Evolutionary conservation across 2,329 filamentous ascomycete genomes (phyloP), one percentile per base, ranked within the genome.

Genomic region (Epichloe amarillans): DNA sequence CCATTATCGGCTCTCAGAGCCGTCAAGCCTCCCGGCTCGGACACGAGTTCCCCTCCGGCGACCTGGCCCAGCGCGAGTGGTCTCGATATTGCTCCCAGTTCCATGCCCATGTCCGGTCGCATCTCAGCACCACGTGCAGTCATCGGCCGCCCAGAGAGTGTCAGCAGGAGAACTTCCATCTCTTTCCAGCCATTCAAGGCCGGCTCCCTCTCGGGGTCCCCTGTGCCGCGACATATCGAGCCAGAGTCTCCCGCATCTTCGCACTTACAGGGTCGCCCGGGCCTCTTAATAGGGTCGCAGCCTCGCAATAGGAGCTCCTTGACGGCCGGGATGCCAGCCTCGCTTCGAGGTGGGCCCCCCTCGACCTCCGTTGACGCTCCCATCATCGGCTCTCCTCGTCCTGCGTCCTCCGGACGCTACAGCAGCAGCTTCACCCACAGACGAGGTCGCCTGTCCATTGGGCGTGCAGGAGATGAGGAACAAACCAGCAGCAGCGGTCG

Each of bases 171-270:
- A 49, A 83, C 86, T 6, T 96, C 88, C 0, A 80, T 95, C 21
- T 94, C 88, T 0, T 95, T 96, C 60, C 88, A 94, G 59, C 90
- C 91, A 0, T 98, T 98, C 72, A 98, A 98, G 67, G 88, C 90
- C 14, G 91, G 91, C 11, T 94, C 91, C 1, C 73, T 97, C n/a
- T 95, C 90, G 2, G 88, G 86, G 4, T 96, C 90, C 4, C 91
- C 90, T 0, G 64, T 74, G n/a, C 70, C 70, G 30, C 70, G 75
- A 33, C 63, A 71, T 6, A 62, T 67, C 2, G 76, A 79, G 12
- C 64, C 68, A 14, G 77, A 79, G 46, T 62, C 72, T 2, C 75
- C 79, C 14, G 70, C 74, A 35, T 83, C 80, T 3, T 76, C 79
- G 2, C 71, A 74, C 43, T 80, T 77, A 0, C 61, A 74, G 8